A percentile compares a stretch with the other conserved stretches of the same genome.
phyloP scores from a whole-genome alignment of 495 filamentous ascomycete species.

The Tuber calosporum region DNA sequence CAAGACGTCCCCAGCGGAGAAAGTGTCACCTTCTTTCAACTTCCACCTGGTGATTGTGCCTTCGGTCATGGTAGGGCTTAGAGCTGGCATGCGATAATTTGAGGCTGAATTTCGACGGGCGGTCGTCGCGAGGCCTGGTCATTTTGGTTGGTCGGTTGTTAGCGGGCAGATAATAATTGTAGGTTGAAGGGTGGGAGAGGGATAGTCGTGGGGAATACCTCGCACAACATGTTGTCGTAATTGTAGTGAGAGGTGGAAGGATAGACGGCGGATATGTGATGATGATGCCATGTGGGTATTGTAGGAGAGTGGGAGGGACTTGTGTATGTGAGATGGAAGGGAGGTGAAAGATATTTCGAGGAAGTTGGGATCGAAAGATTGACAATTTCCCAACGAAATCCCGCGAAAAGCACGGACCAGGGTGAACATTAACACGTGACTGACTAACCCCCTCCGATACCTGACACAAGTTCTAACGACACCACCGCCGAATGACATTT shows the following conservation, averaged over 20 bases:
- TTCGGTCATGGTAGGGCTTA: slow-evolving; percentile 82
- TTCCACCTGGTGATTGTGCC: slow-evolving; percentile 72
- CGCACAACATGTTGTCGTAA: slow-evolving; percentile 49
- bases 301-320: background rate
- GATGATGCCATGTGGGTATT: slow-evolving; percentile 45
- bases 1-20: slow-evolving; percentile 68
- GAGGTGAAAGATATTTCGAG: slow-evolving; percentile 9
- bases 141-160: background rate
- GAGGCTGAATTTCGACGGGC: slow-evolving; percentile 57
- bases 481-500: background rate
- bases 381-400: background rate
- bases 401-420: slow-evolving; percentile 12
- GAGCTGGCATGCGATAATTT: slow-evolving; percentile 78
- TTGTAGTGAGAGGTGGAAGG: slow-evolving; percentile 47
- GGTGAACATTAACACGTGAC: slow-evolving; percentile 20
- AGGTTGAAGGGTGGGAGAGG: background rate
- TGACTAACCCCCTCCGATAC: background rate
- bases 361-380: background rate
- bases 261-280: slow-evolving; percentile 42
- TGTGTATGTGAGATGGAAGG: slow-evolving; percentile 1
- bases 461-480: background rate
- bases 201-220: slow-evolving; percentile 44
- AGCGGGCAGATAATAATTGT: background rate
- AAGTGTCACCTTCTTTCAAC: slow-evolving; percentile 68
- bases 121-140: slow-evolving; percentile 58